A percentile compares a stretch with the other conserved stretches of the same genome.
These are phyloP conservation scores for Ophiocordyceps camponoti-floridani DNA, from an alignment of 2,329 filamentous ascomycete genomes.

Conservation along the genomic window DNA sequence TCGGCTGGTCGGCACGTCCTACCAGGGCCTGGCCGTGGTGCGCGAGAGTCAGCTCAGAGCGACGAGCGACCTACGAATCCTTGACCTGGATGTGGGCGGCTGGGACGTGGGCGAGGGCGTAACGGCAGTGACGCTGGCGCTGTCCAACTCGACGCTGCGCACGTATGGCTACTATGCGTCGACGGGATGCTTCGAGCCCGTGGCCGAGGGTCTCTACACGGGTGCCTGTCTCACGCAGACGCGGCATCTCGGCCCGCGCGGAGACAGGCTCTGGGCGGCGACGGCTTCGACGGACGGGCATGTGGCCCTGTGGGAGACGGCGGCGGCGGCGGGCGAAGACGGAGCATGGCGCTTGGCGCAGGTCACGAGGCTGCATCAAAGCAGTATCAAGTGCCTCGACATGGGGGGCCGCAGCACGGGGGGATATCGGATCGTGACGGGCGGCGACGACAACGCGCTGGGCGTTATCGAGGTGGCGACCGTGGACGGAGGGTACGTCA, in stretches of 20 bases:
- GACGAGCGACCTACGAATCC: constrained; percentile 58
- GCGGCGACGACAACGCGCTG: constrained; percentile 78
- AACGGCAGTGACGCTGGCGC: constrained; percentile 43
- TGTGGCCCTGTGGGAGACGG: constrained; percentile 23
- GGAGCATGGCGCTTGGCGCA: constrained; percentile 7
- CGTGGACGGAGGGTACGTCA: constrained; percentile 7
- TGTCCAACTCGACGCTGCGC: constrained; percentile 71
- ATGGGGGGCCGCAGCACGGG: constrained; percentile 13
- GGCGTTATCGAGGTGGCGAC: constrained; percentile 27
- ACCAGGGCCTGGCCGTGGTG: constrained; percentile 32
- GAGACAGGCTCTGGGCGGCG: constrained; percentile 24
- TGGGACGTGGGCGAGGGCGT: background rate
- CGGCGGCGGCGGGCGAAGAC: constrained; percentile 3
- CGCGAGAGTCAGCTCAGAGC: constrained; percentile 35
- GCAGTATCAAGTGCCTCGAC: constrained; percentile 52
- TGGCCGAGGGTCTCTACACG: constrained; percentile 42
- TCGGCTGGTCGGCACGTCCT: constrained; percentile 26
- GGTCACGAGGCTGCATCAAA: constrained; percentile 51
- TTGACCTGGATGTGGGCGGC: constrained; percentile 48
- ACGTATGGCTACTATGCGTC: constrained; percentile 29
- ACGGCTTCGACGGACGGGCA: constrained; percentile 73
- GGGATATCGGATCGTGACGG: constrained; percentile 43
- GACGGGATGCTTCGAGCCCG: constrained; percentile 23
- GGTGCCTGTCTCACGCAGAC: constrained; percentile 60
- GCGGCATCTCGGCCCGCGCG: constrained; percentile 19